phyloP scores from a whole-genome alignment of 2,329 filamentous ascomycete genomes.

The Alternaria gaisen region DNA sequence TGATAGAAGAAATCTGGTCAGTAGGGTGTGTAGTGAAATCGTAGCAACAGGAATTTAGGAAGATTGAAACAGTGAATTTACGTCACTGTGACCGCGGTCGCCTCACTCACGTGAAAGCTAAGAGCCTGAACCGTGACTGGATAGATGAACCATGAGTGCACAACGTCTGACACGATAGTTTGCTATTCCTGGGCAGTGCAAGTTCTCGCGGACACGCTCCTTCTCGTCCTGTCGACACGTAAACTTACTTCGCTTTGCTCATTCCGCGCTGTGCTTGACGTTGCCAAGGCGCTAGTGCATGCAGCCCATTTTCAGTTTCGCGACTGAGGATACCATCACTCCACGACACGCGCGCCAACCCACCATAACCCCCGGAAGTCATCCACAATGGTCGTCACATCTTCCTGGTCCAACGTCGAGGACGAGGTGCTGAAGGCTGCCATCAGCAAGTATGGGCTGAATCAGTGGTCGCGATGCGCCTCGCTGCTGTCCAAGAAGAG shows the following conservation, averaged over 20 bases:
- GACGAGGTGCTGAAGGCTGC: slow-evolving; percentile 95
- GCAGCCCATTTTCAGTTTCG: slow-evolving; percentile 31
- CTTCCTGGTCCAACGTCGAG: slow-evolving; percentile 67
- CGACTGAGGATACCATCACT: slow-evolving; percentile 27
- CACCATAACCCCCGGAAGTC: slow-evolving; percentile 58
- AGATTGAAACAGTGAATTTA: slow-evolving; percentile 14
- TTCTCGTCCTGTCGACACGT: not conserved
- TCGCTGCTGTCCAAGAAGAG: slow-evolving; percentile 97
- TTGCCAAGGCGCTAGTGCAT: slow-evolving; percentile 33
- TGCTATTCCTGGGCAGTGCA: not conserved
- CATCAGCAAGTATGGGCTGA: slow-evolving; percentile 55
- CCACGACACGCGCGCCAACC: slow-evolving; percentile 18
- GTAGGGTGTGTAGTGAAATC: not conserved
- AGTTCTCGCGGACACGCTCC: not conserved
- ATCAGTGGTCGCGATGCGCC: slow-evolving; percentile 96
- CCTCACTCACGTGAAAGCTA: slow-evolving; percentile 5
- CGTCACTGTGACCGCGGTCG: slow-evolving; percentile 35
- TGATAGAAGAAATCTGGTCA: not conserved
- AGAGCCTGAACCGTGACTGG: not conserved
- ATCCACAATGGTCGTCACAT: slow-evolving; percentile 53
- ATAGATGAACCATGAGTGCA: not conserved
- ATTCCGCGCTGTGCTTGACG: slow-evolving; percentile 5
- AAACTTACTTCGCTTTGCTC: slow-evolving; percentile 1
- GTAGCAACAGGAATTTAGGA: not conserved
- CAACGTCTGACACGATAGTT: accelerated